Base-by-base conservation (phyloP, 352 stramenopile species). In the Peronospora belbahrii region DNA sequence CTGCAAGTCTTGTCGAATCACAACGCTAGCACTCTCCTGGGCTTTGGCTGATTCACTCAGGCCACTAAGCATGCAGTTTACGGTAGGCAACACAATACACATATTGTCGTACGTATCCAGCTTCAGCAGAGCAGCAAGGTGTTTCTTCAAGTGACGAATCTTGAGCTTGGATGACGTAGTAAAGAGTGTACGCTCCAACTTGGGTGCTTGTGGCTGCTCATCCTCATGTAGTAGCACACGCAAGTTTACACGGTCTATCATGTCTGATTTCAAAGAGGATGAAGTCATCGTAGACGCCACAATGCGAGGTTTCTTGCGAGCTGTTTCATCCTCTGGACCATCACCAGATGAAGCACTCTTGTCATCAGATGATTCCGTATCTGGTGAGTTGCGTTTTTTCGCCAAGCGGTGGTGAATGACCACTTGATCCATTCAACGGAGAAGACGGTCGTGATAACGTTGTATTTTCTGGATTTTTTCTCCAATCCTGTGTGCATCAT, bases 61-160 rank as follows among this genome's bases (percentile, higher is more conserved):
- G 0, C 78, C 75, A 40, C 74, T 86, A 18, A 70, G 42, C 6
- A 47, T 43, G 46, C 56, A 76, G 52, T 90, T 90, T 6, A 70
- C 62, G 0, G 52, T 59, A 0, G 75, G 50, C 5, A 90, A 36
- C 28, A 88, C 70, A 32, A 90, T 74, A 25, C 57, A 68, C 67
- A 90, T 74, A 32, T 62, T 65, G 4, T 71, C 56, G 20, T 52
- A 52, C 18, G 51, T 61, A 18, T 67, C 47, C 18, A 87, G 36
- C 10, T 73, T 72, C 9, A 88, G 65, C 33, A 85, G 45, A 9
- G 51, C 48, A 13, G 52, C 58, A 3, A 91, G 49, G 41, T 88
- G 76, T 41, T 78, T 84, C 59, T 88, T 88, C 24, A 91, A 39
- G 18, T 85, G 75, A 14, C 64, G 52, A 23, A 91, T 66, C 45